Conservation (phyloP, 2,329 filamentous ascomycete species). For the Orbilia ellipsospora region DNA sequence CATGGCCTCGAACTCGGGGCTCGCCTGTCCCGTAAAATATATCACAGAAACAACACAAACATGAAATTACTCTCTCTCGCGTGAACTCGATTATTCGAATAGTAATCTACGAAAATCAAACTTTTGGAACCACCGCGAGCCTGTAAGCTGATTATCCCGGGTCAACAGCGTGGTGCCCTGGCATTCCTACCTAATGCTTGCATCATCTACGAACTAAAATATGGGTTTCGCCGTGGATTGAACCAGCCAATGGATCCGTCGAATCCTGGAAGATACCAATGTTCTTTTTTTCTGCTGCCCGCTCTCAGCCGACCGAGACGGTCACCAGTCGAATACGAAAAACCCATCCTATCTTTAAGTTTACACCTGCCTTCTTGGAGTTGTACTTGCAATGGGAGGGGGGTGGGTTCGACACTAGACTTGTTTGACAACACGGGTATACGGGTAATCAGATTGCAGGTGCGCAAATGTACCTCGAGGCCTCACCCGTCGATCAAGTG, state of each 20-base stretch:
- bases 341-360: slow-evolving; percentile 1
- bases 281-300: background rate
- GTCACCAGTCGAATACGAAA: slow-evolving; percentile 14
- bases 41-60: slow-evolving; percentile 15
- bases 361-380: slow-evolving; percentile 15
- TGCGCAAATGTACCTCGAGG: no score
- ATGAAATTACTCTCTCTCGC: background rate
- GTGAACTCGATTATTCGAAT: background rate
- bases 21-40: background rate
- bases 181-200: slow-evolving; percentile 5
- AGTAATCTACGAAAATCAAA: slow-evolving; percentile 6
- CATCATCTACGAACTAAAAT: slow-evolving; percentile 1
- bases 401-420: no score
- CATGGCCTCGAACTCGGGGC: no score
- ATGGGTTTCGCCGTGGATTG: slow-evolving; percentile 7
- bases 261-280: background rate
- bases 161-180: background rate
- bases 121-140: background rate
- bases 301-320: background rate
- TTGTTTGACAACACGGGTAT: no score
- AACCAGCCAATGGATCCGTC: background rate
- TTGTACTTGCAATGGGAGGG: no score
- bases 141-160: slow-evolving; percentile 13
- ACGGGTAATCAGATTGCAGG: no score
- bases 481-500: no score